These are phyloP conservation scores for Aschersonia sp. DNA, from an alignment of 2,329 filamentous ascomycete species.

Conservation along the genomic window DNA sequence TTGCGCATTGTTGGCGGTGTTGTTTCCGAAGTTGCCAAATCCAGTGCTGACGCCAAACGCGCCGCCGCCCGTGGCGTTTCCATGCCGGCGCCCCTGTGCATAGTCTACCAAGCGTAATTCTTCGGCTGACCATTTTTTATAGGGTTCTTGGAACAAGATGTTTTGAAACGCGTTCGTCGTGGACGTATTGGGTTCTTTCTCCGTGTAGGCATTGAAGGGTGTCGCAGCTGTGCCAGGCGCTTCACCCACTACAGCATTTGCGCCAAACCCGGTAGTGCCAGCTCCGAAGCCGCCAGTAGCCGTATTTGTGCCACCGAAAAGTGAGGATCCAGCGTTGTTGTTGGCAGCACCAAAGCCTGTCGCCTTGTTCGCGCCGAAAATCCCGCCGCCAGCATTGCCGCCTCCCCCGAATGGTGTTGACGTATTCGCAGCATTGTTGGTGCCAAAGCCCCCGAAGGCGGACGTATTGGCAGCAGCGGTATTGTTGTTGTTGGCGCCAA, in stretches of 20 bases:
- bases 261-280: constrained; percentile 34
- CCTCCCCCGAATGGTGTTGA: constrained; percentile 25
- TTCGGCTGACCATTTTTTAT: constrained; percentile 83
- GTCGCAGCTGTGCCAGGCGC: constrained; percentile 55
- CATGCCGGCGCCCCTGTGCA: constrained; percentile 68
- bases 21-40: constrained; percentile 35
- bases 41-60: constrained; percentile 57
- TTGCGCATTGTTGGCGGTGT: constrained; percentile 12
- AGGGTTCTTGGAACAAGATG: constrained; percentile 63
- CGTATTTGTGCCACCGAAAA: constrained; percentile 29
- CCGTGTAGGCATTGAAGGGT: constrained; percentile 54
- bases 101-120: constrained; percentile 79
- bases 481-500: constrained; percentile 27
- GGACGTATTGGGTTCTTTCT: constrained; percentile 55
- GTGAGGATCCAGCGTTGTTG: constrained; percentile 21
- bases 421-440: constrained; percentile 15
- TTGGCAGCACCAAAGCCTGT: constrained; percentile 29
- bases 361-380: constrained; percentile 41
- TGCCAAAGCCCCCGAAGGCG: constrained; percentile 27
- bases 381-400: constrained; percentile 23
- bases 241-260: constrained; percentile 26
- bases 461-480: constrained; percentile 14
- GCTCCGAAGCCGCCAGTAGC: constrained; percentile 18
- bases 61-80: constrained; percentile 71
- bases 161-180: constrained; percentile 56